Conservation (phyloP, 2,329 filamentous ascomycete genomes). For the Grosmannia serpens region DNA sequence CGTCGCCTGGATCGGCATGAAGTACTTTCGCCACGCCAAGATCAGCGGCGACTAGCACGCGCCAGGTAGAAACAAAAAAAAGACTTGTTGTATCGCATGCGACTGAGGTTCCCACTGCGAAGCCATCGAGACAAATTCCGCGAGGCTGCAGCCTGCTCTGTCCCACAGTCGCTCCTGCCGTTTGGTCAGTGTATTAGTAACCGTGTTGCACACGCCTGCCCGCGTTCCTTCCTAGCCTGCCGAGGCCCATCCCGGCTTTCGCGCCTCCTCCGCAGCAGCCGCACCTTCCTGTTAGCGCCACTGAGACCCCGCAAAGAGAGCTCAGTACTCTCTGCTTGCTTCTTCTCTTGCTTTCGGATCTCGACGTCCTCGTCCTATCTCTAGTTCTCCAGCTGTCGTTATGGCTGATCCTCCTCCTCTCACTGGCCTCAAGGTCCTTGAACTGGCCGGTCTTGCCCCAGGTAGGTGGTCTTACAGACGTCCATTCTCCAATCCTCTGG, state of each 20-base stretch:
- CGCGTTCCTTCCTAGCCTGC: too few relatives aligned
- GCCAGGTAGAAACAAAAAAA: neutral
- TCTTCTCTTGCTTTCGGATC: neutral
- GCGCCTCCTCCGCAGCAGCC: too few relatives aligned
- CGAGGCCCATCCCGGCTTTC: too few relatives aligned
- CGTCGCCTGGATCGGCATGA: slow-evolving; percentile 97
- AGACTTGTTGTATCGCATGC: neutral
- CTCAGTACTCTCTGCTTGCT: too few relatives aligned
- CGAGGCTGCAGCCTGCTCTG: too few relatives aligned
- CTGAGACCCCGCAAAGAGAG: neutral
- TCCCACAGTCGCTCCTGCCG: too few relatives aligned
- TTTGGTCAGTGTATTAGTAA: too few relatives aligned
- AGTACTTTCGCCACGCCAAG: slow-evolving; percentile 96
- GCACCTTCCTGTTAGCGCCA: neutral
- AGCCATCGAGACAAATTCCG: too few relatives aligned
- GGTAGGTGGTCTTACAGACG: slow-evolving; percentile 31
- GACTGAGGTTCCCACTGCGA: neutral
- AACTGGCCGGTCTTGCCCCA: slow-evolving; percentile 51
- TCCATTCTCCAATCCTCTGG: too few relatives aligned
- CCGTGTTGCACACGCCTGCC: too few relatives aligned
- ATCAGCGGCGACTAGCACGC: slow-evolving; percentile 50
- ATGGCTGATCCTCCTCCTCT: slow-evolving; percentile 22
- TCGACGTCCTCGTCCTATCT: neutral
- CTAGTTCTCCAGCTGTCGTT: neutral
- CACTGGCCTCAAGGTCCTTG: slow-evolving; percentile 43